Base-by-base conservation (phyloP, 257 asterid genomes). In the Solanum verrucosum region DNA sequence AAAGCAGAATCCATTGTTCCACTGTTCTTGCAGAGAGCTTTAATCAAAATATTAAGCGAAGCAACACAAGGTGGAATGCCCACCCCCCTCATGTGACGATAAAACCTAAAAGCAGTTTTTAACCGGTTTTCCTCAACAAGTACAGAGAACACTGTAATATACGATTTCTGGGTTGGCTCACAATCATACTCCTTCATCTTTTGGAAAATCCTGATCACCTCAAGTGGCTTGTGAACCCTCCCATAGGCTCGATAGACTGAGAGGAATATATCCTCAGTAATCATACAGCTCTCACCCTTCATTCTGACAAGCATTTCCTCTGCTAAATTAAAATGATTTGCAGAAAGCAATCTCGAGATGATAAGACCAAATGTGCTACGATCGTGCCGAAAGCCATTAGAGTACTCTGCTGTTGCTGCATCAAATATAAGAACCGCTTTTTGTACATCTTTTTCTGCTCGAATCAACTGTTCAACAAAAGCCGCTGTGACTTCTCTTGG, bases 171-270 rank as follows among this genome's bases (percentile, higher is more conserved):
- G 1, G 98, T 91, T 49, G 98, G 98, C 52, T 92, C 92, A 40
- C 98, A 96, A 40, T 90, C 92, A 85, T 90, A 97, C 25, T 93
- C 96, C 90, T 93, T 94, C 97, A 93, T 93, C 91, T 75, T 93
- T 78, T 88, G 90, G 46, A 96, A 97, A 87, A 95, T 83, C 89
- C 98, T 90, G 34, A 95, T 90, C 29, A 91, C 98, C 77, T 97
- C 98, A 88, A 92, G 94, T 14, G 99, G 98, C 93, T 93, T 94
- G 93, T 97, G 99, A 38, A 95, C 97, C 49, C 99, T 88, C 21
- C 95, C 98, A 87, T 94, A 96, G 23, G 98, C 98, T 87, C 92
- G 90, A 88, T 44, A 93, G 14, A 96, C 85, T 27, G 98, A 93
- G 73, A 97, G 92, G 89, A 96, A 91, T 63, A 96, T 73, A 85